Evolutionary conservation across 192 early-diverging fungal species (phyloP).

Genomic region (Umbelopsis sp.): DNA sequence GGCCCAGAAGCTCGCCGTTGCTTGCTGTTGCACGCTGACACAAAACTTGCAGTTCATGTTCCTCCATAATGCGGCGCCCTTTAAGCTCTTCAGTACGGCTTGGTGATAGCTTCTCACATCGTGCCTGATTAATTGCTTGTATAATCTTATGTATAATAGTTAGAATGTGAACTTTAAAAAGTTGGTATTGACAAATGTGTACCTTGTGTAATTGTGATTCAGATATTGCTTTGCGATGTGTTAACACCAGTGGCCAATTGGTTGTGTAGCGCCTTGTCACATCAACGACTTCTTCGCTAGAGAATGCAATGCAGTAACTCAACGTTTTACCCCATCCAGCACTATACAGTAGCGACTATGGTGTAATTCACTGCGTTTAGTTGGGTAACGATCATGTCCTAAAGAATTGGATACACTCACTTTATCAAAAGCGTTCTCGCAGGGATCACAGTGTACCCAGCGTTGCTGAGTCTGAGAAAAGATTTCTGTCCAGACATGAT

Average conservation of each 20-base stretch:
- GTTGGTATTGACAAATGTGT: background rate
- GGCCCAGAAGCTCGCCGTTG: slow-evolving; percentile 28
- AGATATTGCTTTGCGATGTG: slow-evolving; percentile 36
- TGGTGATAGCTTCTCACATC: background rate
- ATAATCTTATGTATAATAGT: background rate
- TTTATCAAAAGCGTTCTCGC: slow-evolving; percentile 60
- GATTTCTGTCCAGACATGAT: slow-evolving; percentile 62
- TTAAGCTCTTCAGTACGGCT: slow-evolving; percentile 4
- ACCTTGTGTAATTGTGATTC: slow-evolving; percentile 40
- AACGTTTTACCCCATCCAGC: slow-evolving; percentile 57
- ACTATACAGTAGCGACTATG: slow-evolving; percentile 52
- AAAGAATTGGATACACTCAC: slow-evolving; percentile 16
- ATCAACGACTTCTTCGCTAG: slow-evolving; percentile 49
- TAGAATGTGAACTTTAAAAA: too few relatives aligned
- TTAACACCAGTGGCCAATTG: slow-evolving; percentile 35
- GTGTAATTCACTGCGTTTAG: background rate
- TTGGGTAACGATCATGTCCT: too few relatives aligned
- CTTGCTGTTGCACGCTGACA: background rate
- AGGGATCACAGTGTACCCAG: slow-evolving; percentile 59
- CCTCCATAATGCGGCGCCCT: slow-evolving; percentile 19
- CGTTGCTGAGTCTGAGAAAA: slow-evolving; percentile 50
- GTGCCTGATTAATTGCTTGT: background rate
- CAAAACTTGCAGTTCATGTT: slow-evolving; percentile 25
- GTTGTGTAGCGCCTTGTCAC: slow-evolving; percentile 52
- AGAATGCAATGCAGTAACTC: slow-evolving; percentile 51